Conservation (phyloP, 495 filamentous ascomycete genomes). For the Talaromyces borbonicus region DNA sequence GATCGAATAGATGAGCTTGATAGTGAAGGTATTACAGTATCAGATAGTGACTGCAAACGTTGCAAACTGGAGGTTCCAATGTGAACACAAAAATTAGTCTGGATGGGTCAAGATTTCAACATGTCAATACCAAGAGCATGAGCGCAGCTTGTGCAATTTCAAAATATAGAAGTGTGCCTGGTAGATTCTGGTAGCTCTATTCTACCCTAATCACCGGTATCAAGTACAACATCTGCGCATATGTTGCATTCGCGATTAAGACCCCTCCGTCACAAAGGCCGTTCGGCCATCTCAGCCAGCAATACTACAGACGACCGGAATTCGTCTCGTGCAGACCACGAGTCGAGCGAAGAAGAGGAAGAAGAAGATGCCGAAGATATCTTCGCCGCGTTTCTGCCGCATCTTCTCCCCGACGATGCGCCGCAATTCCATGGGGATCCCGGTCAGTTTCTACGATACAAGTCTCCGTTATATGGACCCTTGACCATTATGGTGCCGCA, state of each 20-base stretch:
- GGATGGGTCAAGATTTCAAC: too few species aligned
- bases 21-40: too few species aligned
- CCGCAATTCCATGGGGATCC: conserved; percentile 67
- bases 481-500: conserved; percentile 36
- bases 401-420: conserved; percentile 70
- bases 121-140: too few species aligned
- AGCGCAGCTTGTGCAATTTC: too few species aligned
- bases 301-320: conserved; percentile 3
- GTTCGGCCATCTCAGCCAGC: neutral
- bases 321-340: too few species aligned
- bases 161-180: too few species aligned
- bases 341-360: conserved; percentile 10
- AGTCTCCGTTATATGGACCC: conserved; percentile 46
- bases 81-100: too few species aligned
- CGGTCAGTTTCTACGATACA: conserved; percentile 55
- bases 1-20: too few species aligned
- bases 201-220: too few species aligned
- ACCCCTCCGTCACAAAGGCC: conserved; percentile 20
- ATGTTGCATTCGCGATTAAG: conserved; percentile 27
- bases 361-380: conserved; percentile 47
- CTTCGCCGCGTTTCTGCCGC: conserved; percentile 49
- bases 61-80: too few species aligned
- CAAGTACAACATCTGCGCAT: neutral
- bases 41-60: too few species aligned
- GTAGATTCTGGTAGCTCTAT: too few species aligned